Evolutionary conservation across 805 yeast genomes (phyloP), one percentile per base, ranked within the genome.

Genomic region (Candida boidinii): DNA sequence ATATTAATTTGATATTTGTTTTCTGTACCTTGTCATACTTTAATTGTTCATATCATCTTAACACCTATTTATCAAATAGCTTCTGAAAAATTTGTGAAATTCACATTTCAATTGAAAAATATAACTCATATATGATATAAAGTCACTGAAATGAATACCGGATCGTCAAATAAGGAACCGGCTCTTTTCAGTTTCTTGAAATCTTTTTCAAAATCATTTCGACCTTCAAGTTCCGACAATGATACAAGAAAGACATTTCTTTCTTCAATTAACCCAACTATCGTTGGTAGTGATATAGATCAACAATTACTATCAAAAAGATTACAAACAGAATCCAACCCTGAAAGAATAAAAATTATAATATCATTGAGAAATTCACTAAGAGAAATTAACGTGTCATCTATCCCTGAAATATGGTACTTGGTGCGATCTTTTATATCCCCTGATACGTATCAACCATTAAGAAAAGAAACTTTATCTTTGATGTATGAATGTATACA

Each of bases 321-420:
- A 9, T 33, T 56, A 17, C 38, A 41, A 11, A 30, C 42, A 14
- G 54, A 58, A 6, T 37, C 54, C 2, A 29, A 35, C 0, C 17
- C 26, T 8, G 56, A 49, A 14, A 57, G 77, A 39, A 60, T 70
- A 2, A 59, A 66, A 2, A 76, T 81, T 0, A 76, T 82, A 0
- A 60, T 59, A 2, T 53, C 65, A 15, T 53, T 85, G 26, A 56
- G 70, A 6, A 64, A 64, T 2, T 60, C 73, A 3, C 53, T 84
- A 2, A 66, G 66, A 16, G 69, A 65, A 30, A 66, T 65, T 31
- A 60, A 77, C 3, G 66, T 76, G 3, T 64, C 78, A 0, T 69
- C 80, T 3, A 64, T 83, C 4, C 76, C 84, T 0, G 87, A 81
- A 39, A 64, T 84, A 2, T 85, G 95, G 95, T 74, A 78, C 50